Conservation (phyloP, 805 yeast genomes). For the Candida verbasci region DNA sequence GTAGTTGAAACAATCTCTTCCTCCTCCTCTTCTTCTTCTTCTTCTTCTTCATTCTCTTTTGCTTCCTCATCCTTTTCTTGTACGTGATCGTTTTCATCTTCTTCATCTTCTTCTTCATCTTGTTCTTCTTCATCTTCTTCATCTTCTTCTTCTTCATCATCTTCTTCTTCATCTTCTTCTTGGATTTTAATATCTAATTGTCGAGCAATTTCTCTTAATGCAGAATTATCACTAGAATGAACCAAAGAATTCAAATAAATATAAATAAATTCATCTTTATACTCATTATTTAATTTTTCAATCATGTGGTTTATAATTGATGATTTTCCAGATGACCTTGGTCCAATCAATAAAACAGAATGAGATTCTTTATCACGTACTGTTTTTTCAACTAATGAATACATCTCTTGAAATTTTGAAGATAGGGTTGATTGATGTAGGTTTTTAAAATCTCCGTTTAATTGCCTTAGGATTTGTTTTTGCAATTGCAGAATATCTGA, state of each 20-base stretch:
- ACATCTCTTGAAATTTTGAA: conserved; percentile 46
- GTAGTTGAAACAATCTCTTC: conserved; percentile 12
- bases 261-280: conserved; percentile 51
- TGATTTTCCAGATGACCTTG: conserved; percentile 75
- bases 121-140: conserved; percentile 8
- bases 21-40: conserved; percentile 14
- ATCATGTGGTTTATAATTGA: conserved; percentile 58
- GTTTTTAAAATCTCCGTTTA: conserved; percentile 17
- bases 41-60: conserved; percentile 18
- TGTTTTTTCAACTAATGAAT: conserved; percentile 57
- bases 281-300: conserved; percentile 33
- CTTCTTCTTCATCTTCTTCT: conserved; percentile 4
- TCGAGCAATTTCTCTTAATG: conserved; percentile 79
- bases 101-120: conserved; percentile 8
- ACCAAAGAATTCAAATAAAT: conserved; percentile 66
- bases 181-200: conserved; percentile 56
- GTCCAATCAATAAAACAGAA: conserved; percentile 76
- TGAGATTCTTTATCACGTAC: conserved; percentile 70
- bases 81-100: conserved; percentile 11
- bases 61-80: conserved; percentile 12
- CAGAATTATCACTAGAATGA: conserved; percentile 71
- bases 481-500: conserved; percentile 14
- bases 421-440: conserved; percentile 12
- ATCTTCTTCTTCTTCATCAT: conserved; percentile 11
- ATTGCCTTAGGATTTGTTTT: conserved; percentile 17